phyloP scores from a whole-genome alignment of 768 basidiomycete genomes.

The Suillus occidentalis region DNA sequence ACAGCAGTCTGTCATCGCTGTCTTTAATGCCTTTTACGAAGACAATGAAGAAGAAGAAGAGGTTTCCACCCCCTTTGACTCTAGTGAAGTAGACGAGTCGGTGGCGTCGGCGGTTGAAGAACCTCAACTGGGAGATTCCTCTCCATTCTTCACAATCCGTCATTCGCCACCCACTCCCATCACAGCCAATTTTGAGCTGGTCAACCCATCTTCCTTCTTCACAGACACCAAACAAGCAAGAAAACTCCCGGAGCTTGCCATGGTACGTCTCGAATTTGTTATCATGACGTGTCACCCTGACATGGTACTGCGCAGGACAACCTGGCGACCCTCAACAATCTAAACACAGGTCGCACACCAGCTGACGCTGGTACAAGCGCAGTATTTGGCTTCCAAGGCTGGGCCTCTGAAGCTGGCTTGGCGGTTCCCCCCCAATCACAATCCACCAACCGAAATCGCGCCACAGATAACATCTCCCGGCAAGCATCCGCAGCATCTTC shows the following conservation, averaged over 20 bases:
- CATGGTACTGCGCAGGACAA: constrained; percentile 22
- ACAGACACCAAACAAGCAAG: constrained; percentile 20
- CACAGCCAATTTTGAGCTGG: constrained; percentile 15
- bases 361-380: constrained; percentile 13
- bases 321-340: constrained; percentile 28
- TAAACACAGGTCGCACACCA: constrained; percentile 22
- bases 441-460: constrained; percentile 22
- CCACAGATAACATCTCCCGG: constrained; percentile 30
- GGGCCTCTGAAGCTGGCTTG: constrained; percentile 33
- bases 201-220: constrained; percentile 30
- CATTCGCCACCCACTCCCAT: constrained; percentile 8
- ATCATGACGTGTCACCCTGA: background rate
- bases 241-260: constrained; percentile 32
- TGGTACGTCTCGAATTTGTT: constrained; percentile 20
- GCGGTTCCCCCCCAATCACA: constrained; percentile 10
- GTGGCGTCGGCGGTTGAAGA: constrained; percentile 21
- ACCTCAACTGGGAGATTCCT: constrained; percentile 8
- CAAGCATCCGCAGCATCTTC: constrained; percentile 29
- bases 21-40: constrained; percentile 33
- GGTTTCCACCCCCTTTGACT: constrained; percentile 2
- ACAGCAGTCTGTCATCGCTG: constrained; percentile 30
- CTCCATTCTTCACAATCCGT: constrained; percentile 1
- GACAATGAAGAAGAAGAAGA: constrained; percentile 20
- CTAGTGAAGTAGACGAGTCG: constrained; percentile 2
- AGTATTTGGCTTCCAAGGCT: constrained; percentile 27